phyloP scores from a whole-genome alignment of 805 yeast genomes.

The Debaryomyces hansenii region DNA sequence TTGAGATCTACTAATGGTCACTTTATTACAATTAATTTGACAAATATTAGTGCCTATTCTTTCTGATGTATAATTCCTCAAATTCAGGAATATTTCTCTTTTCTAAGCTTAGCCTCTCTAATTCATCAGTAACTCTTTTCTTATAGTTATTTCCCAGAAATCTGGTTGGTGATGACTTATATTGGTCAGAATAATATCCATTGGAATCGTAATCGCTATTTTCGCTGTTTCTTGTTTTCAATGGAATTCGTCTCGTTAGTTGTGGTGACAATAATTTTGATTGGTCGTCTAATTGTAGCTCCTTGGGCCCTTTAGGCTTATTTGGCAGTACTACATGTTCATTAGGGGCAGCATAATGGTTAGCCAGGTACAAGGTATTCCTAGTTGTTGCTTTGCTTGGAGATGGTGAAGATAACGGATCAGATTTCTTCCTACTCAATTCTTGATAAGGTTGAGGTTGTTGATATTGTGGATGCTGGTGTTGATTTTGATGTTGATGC shows the following conservation, averaged over 20 bases:
- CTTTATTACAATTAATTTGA: no score
- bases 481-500: conserved; percentile 10
- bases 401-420: conserved; percentile 12
- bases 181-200: conserved; percentile 7
- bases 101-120: conserved; percentile 37
- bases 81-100: conserved; percentile 41
- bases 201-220: conserved; percentile 19
- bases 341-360: conserved; percentile 5
- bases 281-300: conserved; percentile 28
- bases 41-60: conserved; percentile 11
- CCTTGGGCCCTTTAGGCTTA: conserved; percentile 43
- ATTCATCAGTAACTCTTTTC: conserved; percentile 43
- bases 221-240: conserved; percentile 36
- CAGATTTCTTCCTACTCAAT: conserved; percentile 21
- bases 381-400: conserved; percentile 13
- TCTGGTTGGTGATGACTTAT: conserved; percentile 10
- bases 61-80: conserved; percentile 38
- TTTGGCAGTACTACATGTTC: conserved; percentile 16
- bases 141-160: conserved; percentile 16
- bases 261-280: not conserved
- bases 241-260: conserved; percentile 26
- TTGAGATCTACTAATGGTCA: no score
- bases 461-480: conserved; percentile 6
- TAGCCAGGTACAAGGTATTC: conserved; percentile 8
- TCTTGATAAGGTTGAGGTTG: conserved; percentile 6